These are phyloP conservation scores for Setaria viridis DNA, from an alignment of 202 grass and related monocot species.

Conservation along the genomic window DNA sequence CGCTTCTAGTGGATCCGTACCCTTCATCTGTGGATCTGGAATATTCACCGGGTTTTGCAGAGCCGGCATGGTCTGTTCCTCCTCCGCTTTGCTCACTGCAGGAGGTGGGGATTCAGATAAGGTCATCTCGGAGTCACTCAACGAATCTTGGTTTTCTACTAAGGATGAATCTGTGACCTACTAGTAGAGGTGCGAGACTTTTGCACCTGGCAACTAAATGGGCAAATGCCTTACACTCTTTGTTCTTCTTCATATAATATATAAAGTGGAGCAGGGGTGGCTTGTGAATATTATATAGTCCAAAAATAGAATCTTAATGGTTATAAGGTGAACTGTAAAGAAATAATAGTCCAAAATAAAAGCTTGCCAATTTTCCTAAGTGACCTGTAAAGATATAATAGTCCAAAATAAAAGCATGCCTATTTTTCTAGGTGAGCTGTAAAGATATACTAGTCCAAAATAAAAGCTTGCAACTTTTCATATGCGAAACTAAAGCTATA, in stretches of 20 bases:
- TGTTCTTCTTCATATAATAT: no score
- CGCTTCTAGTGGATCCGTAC: not conserved
- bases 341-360: no score
- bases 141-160: no score
- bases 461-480: not conserved
- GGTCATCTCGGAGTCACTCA: not conserved
- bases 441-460: not conserved
- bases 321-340: no score
- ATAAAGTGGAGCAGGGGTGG: no score
- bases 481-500: no score
- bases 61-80: not conserved
- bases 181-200: not conserved
- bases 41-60: not conserved
- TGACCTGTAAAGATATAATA: not conserved
- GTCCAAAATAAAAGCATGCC: not conserved
- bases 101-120: not conserved
- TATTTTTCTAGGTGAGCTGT: not conserved
- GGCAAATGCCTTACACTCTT: no score
- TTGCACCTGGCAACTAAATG: not conserved
- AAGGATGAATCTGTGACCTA: not conserved
- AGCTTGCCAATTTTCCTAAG: not conserved
- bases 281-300: no score
- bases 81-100: not conserved
- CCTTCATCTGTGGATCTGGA: not conserved
- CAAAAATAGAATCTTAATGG: no score